phyloP scores from a whole-genome alignment of 306 rosid species.

The Lotus japonicus region DNA sequence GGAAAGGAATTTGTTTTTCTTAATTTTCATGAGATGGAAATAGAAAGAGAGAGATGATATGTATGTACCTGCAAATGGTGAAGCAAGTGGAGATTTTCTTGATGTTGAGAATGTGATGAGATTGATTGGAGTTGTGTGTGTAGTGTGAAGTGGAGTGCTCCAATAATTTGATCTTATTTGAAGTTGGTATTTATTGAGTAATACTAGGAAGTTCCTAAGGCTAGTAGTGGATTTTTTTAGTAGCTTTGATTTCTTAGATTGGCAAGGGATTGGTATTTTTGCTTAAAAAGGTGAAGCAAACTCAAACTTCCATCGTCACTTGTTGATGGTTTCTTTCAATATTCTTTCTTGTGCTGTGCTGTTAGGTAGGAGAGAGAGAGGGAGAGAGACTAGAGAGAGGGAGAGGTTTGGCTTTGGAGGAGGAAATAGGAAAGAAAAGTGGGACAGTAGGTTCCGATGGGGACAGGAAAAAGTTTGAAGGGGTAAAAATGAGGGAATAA shows the following conservation, averaged over 20 bases:
- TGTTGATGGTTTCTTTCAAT: conserved; percentile 14
- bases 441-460: conserved; percentile 37
- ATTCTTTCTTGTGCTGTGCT: conserved; percentile 17
- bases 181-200: conserved; percentile 31
- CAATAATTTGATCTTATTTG: conserved; percentile 13
- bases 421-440: conserved; percentile 30
- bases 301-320: conserved; percentile 16
- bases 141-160: conserved; percentile 31
- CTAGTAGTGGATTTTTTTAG: conserved; percentile 2
- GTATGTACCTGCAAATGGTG: conserved; percentile 42
- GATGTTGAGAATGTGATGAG: conserved; percentile 47
- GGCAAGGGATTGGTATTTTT: conserved; percentile 20
- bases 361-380: neutral
- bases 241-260: conserved; percentile 43
- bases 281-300: conserved; percentile 49
- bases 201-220: conserved; percentile 22
- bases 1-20: conserved; percentile 20
- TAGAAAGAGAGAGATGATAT: neutral
- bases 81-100: conserved; percentile 31
- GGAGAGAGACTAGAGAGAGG: neutral
- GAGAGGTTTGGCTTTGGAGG: conserved; percentile 31
- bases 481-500: conserved; percentile 44
- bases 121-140: conserved; percentile 48
- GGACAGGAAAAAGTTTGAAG: conserved; percentile 46
- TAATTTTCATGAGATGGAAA: neutral